Conservation (phyloP, 2,329 filamentous ascomycete genomes). For the Aspergillus costaricaensis region DNA sequence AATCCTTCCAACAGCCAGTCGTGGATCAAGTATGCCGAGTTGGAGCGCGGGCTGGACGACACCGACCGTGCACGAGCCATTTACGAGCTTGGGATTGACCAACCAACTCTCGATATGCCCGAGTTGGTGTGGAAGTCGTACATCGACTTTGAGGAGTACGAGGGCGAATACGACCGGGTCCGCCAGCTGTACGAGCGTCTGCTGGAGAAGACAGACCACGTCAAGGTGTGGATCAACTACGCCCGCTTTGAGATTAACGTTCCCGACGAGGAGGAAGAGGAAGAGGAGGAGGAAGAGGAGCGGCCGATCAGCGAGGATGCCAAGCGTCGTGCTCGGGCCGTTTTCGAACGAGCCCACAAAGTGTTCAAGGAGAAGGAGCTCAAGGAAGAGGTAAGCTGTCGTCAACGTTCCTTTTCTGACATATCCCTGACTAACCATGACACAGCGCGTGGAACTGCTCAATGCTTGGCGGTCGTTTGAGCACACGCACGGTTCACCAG, state of each 20-base stretch:
- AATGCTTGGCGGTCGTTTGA: constrained; percentile 94
- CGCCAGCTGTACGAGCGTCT: constrained; percentile 84
- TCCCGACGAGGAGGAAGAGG: constrained; percentile 69
- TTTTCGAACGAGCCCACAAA: constrained; percentile 85
- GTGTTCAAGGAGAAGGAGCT: constrained; percentile 86
- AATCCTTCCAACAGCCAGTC: constrained; percentile 87
- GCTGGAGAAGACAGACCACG: constrained; percentile 91
- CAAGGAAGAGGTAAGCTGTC: constrained; percentile 71
- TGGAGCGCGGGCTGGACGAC: constrained; percentile 90
- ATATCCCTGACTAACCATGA: constrained; percentile 35
- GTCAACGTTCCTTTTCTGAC: background rate
- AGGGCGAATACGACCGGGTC: constrained; percentile 84
- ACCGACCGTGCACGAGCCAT: constrained; percentile 84
- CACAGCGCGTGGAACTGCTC: constrained; percentile 77
- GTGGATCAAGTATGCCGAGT: constrained; percentile 94
- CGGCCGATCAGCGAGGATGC: constrained; percentile 74
- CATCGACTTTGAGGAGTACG: constrained; percentile 97
- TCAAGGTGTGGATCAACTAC: constrained; percentile 99
- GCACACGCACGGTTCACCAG: constrained; percentile 72
- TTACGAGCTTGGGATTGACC: constrained; percentile 84
- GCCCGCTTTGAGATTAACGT: constrained; percentile 98
- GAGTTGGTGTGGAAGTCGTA: constrained; percentile 97
- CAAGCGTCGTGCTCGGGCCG: constrained; percentile 74
- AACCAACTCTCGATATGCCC: constrained; percentile 89
- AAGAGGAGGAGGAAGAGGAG: constrained; percentile 62